phyloP scores from a whole-genome alignment of 331 rosid species.

The Telfairia occidentalis region DNA sequence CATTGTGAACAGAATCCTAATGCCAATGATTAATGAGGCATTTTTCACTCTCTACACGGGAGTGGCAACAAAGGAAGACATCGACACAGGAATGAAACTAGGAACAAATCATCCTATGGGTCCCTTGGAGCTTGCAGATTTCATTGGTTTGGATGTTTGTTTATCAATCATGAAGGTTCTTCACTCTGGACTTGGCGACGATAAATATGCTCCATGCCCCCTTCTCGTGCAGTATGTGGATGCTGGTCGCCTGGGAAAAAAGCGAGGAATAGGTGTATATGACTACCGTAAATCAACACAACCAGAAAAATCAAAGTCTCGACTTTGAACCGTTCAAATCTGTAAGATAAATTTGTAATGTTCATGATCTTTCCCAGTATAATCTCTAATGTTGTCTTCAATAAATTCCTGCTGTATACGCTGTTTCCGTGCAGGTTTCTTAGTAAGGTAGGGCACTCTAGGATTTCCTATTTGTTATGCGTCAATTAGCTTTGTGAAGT shows the following conservation, averaged over 20 bases:
- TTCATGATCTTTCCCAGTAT: not conserved
- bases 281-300: constrained; percentile 27
- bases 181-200: constrained; percentile 66
- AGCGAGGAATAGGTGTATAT: constrained; percentile 66
- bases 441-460: not conserved
- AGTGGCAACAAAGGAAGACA: constrained; percentile 76
- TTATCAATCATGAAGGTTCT: constrained; percentile 79
- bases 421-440: not conserved
- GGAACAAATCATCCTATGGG: constrained; percentile 94
- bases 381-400: not conserved
- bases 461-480: not conserved
- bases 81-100: constrained; percentile 74
- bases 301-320: constrained; percentile 28
- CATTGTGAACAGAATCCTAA: constrained; percentile 69
- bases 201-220: constrained; percentile 74
- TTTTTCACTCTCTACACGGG: constrained; percentile 56
- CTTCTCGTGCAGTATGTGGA: constrained; percentile 70
- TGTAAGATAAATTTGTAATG: not conserved
- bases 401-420: not conserved
- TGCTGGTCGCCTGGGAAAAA: constrained; percentile 69
- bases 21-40: constrained; percentile 94
- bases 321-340: constrained; percentile 24
- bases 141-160: constrained; percentile 84
- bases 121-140: constrained; percentile 79
- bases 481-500: not conserved